Base-by-base conservation (phyloP, 768 basidiomycete species). In the Clavulina sp. region DNA sequence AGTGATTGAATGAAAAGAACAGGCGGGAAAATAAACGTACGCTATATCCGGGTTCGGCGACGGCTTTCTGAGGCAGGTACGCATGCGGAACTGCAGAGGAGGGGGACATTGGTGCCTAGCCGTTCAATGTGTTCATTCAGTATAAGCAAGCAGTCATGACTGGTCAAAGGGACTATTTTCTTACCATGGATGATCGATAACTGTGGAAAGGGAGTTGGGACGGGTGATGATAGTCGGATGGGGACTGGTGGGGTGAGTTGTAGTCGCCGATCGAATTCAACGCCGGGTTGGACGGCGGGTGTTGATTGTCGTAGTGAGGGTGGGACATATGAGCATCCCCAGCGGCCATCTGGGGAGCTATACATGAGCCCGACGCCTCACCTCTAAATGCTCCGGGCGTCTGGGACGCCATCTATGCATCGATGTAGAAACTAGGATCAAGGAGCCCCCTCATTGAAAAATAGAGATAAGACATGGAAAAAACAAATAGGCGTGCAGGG, bases 401-500 rank as follows among this genome's bases (percentile, higher is more conserved):
- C 7, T n/a, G n/a, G 40, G 44, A 7, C 9, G 50, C 7, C 51
- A 51, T 46, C 36, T 30, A 34, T 24, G 44, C 9, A 54, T 40
- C 23, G 52, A 54, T 26, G 29, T n/a, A 53, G 38, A 54, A 53
- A 54, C 53, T 54, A 54, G 53, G 53, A 54, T 54, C 53, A 52
- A 44, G 53, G 52, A 41, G 53, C 53, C 46, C 53, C 46, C 51
- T 31, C 29, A 31, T 19, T 16, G 24, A 43, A 54, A 26, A 19
- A 52, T 34, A 50, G 26, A 30, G 28, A 16, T n/a, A 19, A 31
- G 38, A 9, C 16, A 18, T n/a, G 38, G 31, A 50, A 5, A 29
- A 28, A 51, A 23, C 19, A 52, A 4, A 31, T 29, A 28, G 31
- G 52, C 18, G 19, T 9, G 18, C 28, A n/a, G 52, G 41, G 33